phyloP scores from a whole-genome alignment of 169 alveolate species.

The Cryptosporidium ubiquitum region DNA sequence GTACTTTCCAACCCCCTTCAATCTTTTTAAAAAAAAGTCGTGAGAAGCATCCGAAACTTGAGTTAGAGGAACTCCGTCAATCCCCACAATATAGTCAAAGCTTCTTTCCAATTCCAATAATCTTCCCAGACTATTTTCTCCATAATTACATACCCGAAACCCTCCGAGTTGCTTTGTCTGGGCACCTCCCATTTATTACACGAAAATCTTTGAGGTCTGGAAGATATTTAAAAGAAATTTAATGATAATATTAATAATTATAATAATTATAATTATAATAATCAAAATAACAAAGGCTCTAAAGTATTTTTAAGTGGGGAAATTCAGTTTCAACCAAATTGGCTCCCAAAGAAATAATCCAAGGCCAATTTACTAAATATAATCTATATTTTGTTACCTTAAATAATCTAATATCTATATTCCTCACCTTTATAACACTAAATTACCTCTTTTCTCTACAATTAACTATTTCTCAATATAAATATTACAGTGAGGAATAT shows the following conservation, averaged over 20 bases:
- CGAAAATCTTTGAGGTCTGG: not conserved
- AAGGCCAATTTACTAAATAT: not conserved
- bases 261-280: not conserved
- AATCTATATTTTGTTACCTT: not conserved
- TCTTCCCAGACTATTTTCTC: slow-evolving; percentile 27
- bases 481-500: not conserved
- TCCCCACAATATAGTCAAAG: slow-evolving; percentile 68
- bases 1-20: slow-evolving; percentile 20
- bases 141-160: slow-evolving; percentile 49
- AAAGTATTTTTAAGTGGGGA: not conserved
- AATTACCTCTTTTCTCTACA: not conserved
- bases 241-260: not conserved
- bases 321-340: not conserved
- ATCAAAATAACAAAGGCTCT: not conserved
- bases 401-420: not conserved
- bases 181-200: slow-evolving; percentile 39
- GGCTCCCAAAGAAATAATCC: not conserved
- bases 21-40: slow-evolving; percentile 60
- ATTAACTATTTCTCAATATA: not conserved
- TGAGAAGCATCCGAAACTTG: slow-evolving; percentile 70
- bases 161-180: slow-evolving; percentile 58
- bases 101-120: slow-evolving; percentile 42
- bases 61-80: slow-evolving; percentile 63
- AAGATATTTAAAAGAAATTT: not conserved
- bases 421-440: not conserved